Evolutionary conservation across 2,329 filamentous ascomycete genomes (phyloP).

Genomic region (Alternaria sp.): DNA sequence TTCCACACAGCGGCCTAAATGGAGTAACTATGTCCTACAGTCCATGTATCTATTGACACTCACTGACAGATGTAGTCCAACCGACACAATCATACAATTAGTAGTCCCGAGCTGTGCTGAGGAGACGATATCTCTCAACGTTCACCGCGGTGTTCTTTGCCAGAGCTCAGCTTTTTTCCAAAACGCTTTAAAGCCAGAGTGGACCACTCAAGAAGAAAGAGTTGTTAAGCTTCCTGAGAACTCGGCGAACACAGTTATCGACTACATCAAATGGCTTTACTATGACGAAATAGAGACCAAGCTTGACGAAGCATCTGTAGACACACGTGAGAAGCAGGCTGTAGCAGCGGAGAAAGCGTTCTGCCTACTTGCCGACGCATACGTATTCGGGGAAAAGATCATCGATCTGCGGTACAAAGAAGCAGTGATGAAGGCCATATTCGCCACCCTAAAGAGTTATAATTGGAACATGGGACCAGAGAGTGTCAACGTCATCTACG

Average conservation of each 20-base stretch:
- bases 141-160: neutral
- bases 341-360: too few species aligned
- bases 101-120: accelerated
- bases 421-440: accelerated
- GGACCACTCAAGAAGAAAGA: neutral
- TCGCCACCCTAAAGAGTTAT: too few species aligned
- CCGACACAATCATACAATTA: neutral
- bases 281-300: too few species aligned
- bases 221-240: neutral
- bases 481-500: too few species aligned
- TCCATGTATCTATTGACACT: too few species aligned
- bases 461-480: too few species aligned
- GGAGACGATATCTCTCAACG: accelerated
- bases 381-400: neutral
- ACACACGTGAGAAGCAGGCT: too few species aligned
- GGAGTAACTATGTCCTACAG: too few species aligned
- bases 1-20: too few species aligned
- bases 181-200: neutral
- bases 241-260: neutral
- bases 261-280: neutral
- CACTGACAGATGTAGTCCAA: neutral
- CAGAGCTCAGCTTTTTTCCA: neutral
- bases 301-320: too few species aligned
- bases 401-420: neutral
- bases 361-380: too few species aligned